These are phyloP conservation scores for Eucalyptus tenuipes DNA, from an alignment of 345 rosid genomes.

Conservation along the genomic window DNA sequence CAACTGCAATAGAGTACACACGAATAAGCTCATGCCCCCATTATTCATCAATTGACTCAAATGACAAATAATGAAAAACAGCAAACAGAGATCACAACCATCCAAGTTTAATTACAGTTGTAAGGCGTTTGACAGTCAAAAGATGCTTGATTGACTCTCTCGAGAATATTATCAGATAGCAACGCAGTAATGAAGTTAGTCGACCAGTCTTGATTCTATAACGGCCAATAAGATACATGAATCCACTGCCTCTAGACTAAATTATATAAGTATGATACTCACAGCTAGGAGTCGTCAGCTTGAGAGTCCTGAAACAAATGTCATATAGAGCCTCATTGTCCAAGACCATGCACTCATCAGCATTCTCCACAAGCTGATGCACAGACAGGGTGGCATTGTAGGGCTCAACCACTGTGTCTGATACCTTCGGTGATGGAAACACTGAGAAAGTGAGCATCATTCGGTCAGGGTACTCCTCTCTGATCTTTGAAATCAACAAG, in stretches of 20 bases:
- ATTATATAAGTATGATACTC: background rate
- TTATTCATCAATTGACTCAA: background rate
- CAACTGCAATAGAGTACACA: background rate
- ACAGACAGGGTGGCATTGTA: slow-evolving; percentile 24
- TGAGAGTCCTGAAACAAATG: slow-evolving; percentile 21
- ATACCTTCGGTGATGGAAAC: slow-evolving; percentile 21
- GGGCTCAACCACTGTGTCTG: slow-evolving; percentile 19
- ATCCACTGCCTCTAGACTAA: background rate
- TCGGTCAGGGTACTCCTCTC: slow-evolving; percentile 21
- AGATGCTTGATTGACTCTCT: background rate
- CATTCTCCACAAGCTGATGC: slow-evolving; percentile 23
- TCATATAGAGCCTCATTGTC: slow-evolving; percentile 18
- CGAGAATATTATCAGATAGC: background rate
- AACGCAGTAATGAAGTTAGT: background rate
- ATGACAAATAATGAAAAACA: background rate
- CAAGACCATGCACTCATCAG: slow-evolving; percentile 24
- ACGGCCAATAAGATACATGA: background rate
- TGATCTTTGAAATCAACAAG: slow-evolving; percentile 13
- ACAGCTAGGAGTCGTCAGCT: slow-evolving; percentile 19
- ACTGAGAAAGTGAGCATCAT: slow-evolving; percentile 26
- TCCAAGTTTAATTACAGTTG: background rate
- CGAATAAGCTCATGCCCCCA: background rate
- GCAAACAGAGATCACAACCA: background rate
- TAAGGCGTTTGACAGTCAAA: background rate
- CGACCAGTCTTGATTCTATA: background rate